Percentiles rank a stretch among this genome's conserved stretches.
Conservation (phyloP, 495 filamentous ascomycete species). For the Ramalina peruviana region DNA sequence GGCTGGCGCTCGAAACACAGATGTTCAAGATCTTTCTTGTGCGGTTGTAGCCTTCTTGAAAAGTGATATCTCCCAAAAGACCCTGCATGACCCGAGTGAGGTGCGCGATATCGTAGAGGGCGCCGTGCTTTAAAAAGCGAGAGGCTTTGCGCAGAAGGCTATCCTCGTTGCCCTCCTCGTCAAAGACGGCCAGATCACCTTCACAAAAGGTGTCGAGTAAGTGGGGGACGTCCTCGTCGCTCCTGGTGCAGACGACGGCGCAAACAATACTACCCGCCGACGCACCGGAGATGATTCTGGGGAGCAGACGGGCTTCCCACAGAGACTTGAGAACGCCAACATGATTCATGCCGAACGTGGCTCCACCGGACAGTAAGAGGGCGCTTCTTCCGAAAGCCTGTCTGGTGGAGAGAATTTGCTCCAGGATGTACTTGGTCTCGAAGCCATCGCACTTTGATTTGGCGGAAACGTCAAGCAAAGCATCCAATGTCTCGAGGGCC, state of each 20-base stretch:
- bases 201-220: slow-evolving; percentile 61
- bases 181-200: slow-evolving; percentile 76
- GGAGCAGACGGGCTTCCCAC: slow-evolving; percentile 59
- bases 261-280: slow-evolving; percentile 92
- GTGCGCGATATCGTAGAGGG: slow-evolving; percentile 70
- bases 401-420: slow-evolving; percentile 60
- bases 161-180: slow-evolving; percentile 54
- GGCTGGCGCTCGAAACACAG: slow-evolving; percentile 70
- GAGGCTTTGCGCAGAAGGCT: slow-evolving; percentile 53
- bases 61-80: slow-evolving; percentile 77
- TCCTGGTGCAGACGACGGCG: slow-evolving; percentile 69
- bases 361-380: slow-evolving; percentile 75
- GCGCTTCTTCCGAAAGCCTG: slow-evolving; percentile 86
- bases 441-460: slow-evolving; percentile 38
- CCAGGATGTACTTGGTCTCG: slow-evolving; percentile 53
- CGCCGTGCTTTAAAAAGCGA: slow-evolving; percentile 65
- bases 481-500: slow-evolving; percentile 53
- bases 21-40: slow-evolving; percentile 86
- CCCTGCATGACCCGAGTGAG: slow-evolving; percentile 65
- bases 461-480: slow-evolving; percentile 50
- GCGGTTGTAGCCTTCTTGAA: slow-evolving; percentile 89
- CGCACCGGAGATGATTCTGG: slow-evolving; percentile 84
- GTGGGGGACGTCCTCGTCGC: slow-evolving; percentile 69
- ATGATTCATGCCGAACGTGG: slow-evolving; percentile 92
- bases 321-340: slow-evolving; percentile 86